Base-by-base conservation (phyloP, 306 rosid genomes). In the Corylus americana region DNA sequence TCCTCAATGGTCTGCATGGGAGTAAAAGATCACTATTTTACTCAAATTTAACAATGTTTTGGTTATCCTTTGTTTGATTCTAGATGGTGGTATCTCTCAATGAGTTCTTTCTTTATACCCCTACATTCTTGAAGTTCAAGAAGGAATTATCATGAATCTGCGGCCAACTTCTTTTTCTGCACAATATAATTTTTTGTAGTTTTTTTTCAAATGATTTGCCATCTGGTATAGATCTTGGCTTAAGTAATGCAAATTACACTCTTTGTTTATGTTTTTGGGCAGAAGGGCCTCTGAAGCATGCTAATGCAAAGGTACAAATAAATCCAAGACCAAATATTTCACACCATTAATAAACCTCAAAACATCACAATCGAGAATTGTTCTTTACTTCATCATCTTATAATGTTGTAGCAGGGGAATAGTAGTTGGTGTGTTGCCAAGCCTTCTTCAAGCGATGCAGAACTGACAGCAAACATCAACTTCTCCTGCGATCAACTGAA, bases 341-440 rank as follows among this genome's bases (percentile, higher is more conserved):
- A 31, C 35, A 31, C 35, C 35, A 31, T 31, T 42, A 22, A 22
- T 22, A 42, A 50, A 2, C 29, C 77, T n/a, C 25, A 49, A 42
- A 74, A 20, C 18, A 71, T 2, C 53, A 14, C 70, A 29, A 39
- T 31, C 2, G 2, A 9, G 25, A 47, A 39, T 2, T 22, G 25
- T 22, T 42, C 17, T 25, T 76, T 53, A 63, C 14, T 39, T 64
- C 22, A 2, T 35, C 70, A 5, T 37, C 6, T 20, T 55, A 31
- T 31, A 31, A 31, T 31, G 35, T 31, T 47, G 58, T 73, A 79
- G 79, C 22, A 5, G 22, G 61, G 50, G 77, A 59, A 58, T 22
- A 22, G 25, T 0, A 85, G 35, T n/a, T 85, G 88, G 88, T 83
- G 85, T 55, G 67, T 86, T 3, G 85, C 85, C 69, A 86, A 71